Evolutionary conservation across 2,329 filamentous ascomycete species (phyloP).

Genomic region (Furcasterigmium sp.): DNA sequence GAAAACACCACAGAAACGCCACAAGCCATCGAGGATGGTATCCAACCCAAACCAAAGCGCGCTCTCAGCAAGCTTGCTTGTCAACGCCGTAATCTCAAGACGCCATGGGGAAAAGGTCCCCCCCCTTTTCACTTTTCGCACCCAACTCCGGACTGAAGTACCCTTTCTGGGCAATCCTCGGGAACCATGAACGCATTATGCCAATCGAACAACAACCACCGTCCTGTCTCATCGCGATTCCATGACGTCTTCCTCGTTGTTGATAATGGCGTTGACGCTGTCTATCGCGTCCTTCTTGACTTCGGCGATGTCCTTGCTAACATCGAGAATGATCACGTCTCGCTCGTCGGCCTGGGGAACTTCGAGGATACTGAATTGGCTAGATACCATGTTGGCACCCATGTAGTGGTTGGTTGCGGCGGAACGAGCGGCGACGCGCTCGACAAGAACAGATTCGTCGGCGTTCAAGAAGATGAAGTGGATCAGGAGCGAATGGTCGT

Average conservation of each 20-base stretch:
- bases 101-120: not conserved
- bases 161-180: too few relatives aligned
- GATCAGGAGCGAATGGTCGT: slow-evolving; percentile 65
- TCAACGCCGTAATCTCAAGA: not conserved
- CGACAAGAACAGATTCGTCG: slow-evolving; percentile 66
- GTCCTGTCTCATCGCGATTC: not conserved
- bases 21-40: not conserved
- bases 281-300: slow-evolving; percentile 57
- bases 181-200: too few relatives aligned
- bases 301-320: slow-evolving; percentile 50
- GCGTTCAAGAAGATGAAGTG: slow-evolving; percentile 93
- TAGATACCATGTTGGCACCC: slow-evolving; percentile 91
- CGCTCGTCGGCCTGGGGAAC: slow-evolving; percentile 65
- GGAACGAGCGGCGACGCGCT: slow-evolving; percentile 63
- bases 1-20: too few relatives aligned
- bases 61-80: not conserved
- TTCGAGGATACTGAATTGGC: slow-evolving; percentile 86
- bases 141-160: too few relatives aligned
- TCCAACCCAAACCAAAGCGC: not conserved
- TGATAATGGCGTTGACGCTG: slow-evolving; percentile 50
- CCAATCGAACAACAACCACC: too few relatives aligned
- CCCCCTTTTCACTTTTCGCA: not conserved
- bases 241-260: not conserved
- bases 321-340: slow-evolving; percentile 69
- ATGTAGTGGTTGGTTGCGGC: slow-evolving; percentile 77